Evolutionary conservation across 208 protist species (phyloP), one percentile per base, ranked within the genome.

Genomic region (Trypanosoma caninum): DNA sequence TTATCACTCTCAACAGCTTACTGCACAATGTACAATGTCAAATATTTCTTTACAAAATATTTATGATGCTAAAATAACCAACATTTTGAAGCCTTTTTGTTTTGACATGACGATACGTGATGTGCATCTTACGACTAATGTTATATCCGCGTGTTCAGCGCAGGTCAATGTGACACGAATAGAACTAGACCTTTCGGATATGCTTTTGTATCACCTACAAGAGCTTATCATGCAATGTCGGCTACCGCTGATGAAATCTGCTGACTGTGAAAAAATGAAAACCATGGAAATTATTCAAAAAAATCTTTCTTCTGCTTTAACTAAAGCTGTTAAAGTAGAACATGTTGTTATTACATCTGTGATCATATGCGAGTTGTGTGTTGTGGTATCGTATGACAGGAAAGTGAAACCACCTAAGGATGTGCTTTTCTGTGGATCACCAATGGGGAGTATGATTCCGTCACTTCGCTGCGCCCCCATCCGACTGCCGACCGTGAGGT

Each of bases 351-450:
- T 52, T 82, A 35, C 53, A 10, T 71, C 53, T 57, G 44, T 69
- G 23, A 51, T 61, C 31, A 66, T 87, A 20, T 74, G 64, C 22
- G 67, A 78, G 14, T 64, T 76, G 20, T 52, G 52, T 31, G 25
- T 81, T 38, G 60, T 82, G 57, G 20, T 84, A 8, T 80, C 69
- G 41, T 88, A 77, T 65, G 81, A 88, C 58, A 72, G 81, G 28
- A 81, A 66, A 34, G 65, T 70, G 22, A 40, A 40, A 1, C 77
- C 81, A 9, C 78, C 78, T 18, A 56, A 79, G n/a, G 78, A 84
- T 55, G 67, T 78, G 33, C 27, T 88, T 28, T 63, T 88, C 18
- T 61, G 66, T 42, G 70, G 72, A 50, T 84, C 78, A 6, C 54
- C 60, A 2, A 54, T 89, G 3, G 66, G 63, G 10, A 67, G 60